phyloP scores from a whole-genome alignment of 257 asterid genomes.

The Coffea eugenioides region DNA sequence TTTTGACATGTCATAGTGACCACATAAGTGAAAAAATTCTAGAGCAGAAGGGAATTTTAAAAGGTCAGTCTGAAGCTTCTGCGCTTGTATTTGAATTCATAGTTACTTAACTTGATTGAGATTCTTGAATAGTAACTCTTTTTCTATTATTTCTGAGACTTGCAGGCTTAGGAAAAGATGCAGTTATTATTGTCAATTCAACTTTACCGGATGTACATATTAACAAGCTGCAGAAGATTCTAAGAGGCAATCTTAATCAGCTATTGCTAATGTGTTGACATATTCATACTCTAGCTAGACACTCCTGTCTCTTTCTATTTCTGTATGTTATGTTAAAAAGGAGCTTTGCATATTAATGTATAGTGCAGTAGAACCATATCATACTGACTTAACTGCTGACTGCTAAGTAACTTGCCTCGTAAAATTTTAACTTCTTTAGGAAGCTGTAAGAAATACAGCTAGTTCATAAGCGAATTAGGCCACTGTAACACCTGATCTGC shows the following conservation, averaged over 20 bases:
- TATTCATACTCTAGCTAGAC: background rate
- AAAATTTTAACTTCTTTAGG: background rate
- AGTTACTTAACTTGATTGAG: conserved; percentile 13
- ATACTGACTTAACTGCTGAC: background rate
- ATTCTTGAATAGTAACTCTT: conserved; percentile 2
- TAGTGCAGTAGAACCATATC: background rate
- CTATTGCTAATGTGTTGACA: conserved; percentile 3
- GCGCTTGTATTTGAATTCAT: conserved; percentile 16
- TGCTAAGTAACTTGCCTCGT: background rate
- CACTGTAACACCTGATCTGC: background rate
- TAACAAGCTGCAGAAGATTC: conserved; percentile 63
- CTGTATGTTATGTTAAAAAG: background rate
- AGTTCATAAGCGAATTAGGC: background rate
- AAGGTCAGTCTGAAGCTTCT: conserved; percentile 48
- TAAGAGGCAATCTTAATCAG: conserved; percentile 46
- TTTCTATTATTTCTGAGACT: conserved; percentile 16
- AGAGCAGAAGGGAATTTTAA: conserved; percentile 55
- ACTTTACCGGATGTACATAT: conserved; percentile 54
- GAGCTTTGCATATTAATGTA: background rate
- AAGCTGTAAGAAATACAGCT: background rate
- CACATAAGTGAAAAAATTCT: conserved; percentile 55
- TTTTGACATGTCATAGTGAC: conserved; percentile 70
- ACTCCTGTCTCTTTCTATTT: background rate
- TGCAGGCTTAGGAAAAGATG: conserved; percentile 66
- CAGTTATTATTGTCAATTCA: conserved; percentile 68